Evolutionary conservation across 2,329 filamentous ascomycete genomes (phyloP), one percentile per base, ranked within the genome.

Genomic region (Pseudonectria foliicola): DNA sequence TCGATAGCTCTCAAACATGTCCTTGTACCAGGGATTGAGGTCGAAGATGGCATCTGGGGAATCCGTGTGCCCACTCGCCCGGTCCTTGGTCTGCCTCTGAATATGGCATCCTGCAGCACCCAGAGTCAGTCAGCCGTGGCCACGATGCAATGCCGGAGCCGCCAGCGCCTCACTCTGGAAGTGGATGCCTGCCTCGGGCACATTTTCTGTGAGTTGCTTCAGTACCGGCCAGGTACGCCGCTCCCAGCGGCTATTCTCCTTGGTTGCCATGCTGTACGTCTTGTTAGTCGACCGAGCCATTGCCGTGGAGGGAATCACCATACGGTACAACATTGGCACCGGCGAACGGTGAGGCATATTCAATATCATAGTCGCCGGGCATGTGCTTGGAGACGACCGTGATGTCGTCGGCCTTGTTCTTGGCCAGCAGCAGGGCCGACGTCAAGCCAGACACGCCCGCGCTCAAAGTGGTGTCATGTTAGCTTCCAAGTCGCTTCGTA

Each of bases 271-370:
- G 1, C 68, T 72, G 37, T 25, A 13, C 2, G 11, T 11, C 13
- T 12, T 35, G 18, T 29, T 25, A 31, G 6, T 25, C 13, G 4
- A 12, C n/a, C 10, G n/a, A 13, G 13, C 4, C 13, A 25, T 6
- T 4, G 13, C 33, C 3, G 13, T 8, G n/a, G 4, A 12, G 7
- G 13, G 7, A n/a, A 13, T 10, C n/a, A 15, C 67, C 79, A 42
- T 51, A 85, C 80, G 83, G 86, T 40, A 82, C 59, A 52, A 79
- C 80, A 54, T 92, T 90, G 42, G 86, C 87, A 11, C 87, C 87
- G 4, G 87, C 87, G 83, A 85, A 93, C 1, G 86, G 87, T 6
- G 85, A 93, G 1, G 85, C 81, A 58, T 95, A 95, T 67, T 93
- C 83, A 47, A 89, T 82, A 46, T 90, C 84, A 60, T 90, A 92